A percentile compares a stretch with the other conserved stretches of the same genome.
phyloP scores from a whole-genome alignment of 352 stramenopile species.

The Pilasporangium apinafurcum region DNA sequence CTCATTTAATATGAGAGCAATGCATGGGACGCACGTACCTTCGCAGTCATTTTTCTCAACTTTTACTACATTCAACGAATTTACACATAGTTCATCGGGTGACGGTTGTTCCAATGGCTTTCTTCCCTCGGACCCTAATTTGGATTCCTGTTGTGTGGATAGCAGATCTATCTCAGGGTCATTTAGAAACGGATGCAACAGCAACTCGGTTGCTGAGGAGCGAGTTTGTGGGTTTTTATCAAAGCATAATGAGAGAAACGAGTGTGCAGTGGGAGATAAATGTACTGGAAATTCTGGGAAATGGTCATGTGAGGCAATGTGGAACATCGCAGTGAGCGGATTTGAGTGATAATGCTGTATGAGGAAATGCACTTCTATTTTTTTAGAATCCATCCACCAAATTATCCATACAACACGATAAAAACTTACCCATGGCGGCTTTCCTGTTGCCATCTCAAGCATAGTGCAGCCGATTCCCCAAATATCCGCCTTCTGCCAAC shows the following conservation, averaged over 20 bases:
- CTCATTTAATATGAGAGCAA: not conserved
- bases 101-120: not conserved
- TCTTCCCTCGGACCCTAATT: too few relatives aligned
- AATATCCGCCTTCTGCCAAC: slow-evolving; percentile 88
- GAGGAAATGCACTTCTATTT: too few relatives aligned
- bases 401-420: too few relatives aligned
- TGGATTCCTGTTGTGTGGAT: too few relatives aligned
- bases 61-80: not conserved
- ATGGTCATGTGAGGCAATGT: slow-evolving; percentile 61
- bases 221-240: slow-evolving; percentile 57
- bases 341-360: slow-evolving; percentile 67
- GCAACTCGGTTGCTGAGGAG: slow-evolving; percentile 80
- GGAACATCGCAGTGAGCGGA: slow-evolving; percentile 75
- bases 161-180: slow-evolving; percentile 1
- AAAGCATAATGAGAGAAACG: slow-evolving; percentile 55
- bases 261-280: slow-evolving; percentile 25
- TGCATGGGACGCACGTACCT: too few relatives aligned
- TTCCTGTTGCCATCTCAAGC: slow-evolving; percentile 87
- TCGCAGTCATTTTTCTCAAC: not conserved
- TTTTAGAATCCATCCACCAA: too few relatives aligned
- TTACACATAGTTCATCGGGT: not conserved
- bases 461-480: slow-evolving; percentile 89
- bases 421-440: slow-evolving; percentile 80
- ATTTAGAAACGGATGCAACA: slow-evolving; percentile 51
- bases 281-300: slow-evolving; percentile 37